Conservation (phyloP, 345 rosid species). For the Raphanus raphanistrum region DNA sequence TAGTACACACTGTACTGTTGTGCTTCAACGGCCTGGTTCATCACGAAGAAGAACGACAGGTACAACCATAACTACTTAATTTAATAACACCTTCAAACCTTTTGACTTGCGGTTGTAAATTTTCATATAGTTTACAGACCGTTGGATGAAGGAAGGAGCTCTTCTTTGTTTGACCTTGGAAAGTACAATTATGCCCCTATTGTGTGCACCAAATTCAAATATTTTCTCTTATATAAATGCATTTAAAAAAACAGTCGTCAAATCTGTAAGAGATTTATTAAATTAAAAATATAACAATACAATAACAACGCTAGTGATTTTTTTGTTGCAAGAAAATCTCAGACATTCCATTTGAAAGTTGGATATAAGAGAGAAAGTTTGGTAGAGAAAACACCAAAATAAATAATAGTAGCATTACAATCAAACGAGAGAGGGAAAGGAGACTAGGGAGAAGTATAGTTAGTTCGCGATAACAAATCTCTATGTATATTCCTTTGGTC, state of each 20-base stretch:
- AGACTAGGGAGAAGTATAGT: neutral
- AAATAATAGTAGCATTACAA: neutral
- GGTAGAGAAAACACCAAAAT: neutral
- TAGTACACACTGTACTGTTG: slow-evolving; percentile 4
- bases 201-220: neutral
- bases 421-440: neutral
- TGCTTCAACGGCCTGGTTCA: slow-evolving; percentile 33
- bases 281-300: neutral
- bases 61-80: slow-evolving; percentile 37
- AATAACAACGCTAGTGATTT: neutral
- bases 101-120: slow-evolving; percentile 41
- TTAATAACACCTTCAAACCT: neutral
- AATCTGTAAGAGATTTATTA: neutral
- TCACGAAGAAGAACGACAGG: slow-evolving; percentile 37
- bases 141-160: slow-evolving; percentile 17
- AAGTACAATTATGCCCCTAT: neutral
- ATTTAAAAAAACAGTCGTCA: neutral
- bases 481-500: slow-evolving; percentile 35
- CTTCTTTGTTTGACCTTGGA: slow-evolving; percentile 6
- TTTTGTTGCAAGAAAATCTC: neutral
- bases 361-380: slow-evolving; percentile 40
- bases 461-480: slow-evolving; percentile 28
- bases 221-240: neutral
- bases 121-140: slow-evolving; percentile 26
- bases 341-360: slow-evolving; percentile 36